phyloP scores from a whole-genome alignment of 495 filamentous ascomycete genomes.

The Penicillium desertorum region DNA sequence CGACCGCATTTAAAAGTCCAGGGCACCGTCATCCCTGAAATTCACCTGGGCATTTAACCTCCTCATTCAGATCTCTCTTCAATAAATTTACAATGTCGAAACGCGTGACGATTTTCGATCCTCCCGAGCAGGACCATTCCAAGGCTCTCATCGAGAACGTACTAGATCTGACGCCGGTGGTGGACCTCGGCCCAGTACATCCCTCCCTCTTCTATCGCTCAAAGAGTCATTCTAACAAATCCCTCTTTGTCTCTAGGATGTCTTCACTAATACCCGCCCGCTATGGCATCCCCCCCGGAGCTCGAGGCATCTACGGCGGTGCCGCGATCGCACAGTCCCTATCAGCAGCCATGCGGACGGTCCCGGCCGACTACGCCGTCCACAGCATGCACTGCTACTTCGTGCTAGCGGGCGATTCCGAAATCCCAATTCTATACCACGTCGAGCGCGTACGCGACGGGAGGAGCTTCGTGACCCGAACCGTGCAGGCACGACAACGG shows the following conservation, averaged over 20 bases:
- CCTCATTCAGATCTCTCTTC: neutral
- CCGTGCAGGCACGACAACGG: constrained; percentile 86
- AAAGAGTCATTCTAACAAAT: constrained; percentile 5
- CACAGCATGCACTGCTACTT: constrained; percentile 99
- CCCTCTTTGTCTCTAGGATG: constrained; percentile 51
- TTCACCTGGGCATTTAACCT: neutral
- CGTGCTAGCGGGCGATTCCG: constrained; percentile 80
- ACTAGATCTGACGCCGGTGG: constrained; percentile 76
- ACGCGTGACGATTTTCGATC: constrained; percentile 68
- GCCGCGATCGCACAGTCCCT: constrained; percentile 91
- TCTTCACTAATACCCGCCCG: constrained; percentile 90
- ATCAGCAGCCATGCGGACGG: constrained; percentile 81
- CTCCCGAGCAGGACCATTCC: constrained; percentile 67
- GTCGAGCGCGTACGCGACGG: constrained; percentile 91
- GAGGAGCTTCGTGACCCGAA: constrained; percentile 88
- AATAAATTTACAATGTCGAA: constrained; percentile 29
- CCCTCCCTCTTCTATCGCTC: neutral
- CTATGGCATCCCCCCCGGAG: constrained; percentile 86
- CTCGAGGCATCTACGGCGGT: constrained; percentile 91
- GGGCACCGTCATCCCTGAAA: constrained; percentile 13
- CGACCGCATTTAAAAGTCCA: constrained; percentile 17
- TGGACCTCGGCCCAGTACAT: constrained; percentile 73
- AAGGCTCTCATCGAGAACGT: constrained; percentile 85
- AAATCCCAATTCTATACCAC: constrained; percentile 86
- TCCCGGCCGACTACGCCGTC: constrained; percentile 73